Evolutionary conservation across 164 flowering plant genomes (phyloP).

Genomic region (Kalanchoe fedtschenkoi): DNA sequence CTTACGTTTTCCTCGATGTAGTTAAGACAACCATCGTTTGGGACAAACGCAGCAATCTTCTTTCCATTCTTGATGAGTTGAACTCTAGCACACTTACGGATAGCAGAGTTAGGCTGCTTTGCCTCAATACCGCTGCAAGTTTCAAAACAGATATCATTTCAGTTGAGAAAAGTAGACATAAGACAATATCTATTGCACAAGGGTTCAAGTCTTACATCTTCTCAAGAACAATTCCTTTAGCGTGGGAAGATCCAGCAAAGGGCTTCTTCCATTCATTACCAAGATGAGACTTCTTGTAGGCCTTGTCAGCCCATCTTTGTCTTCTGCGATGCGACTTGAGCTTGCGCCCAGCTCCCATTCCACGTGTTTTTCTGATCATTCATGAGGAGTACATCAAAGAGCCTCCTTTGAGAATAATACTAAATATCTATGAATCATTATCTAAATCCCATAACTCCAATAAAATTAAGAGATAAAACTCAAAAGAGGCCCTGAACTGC

Average conservation of each 20-base stretch:
- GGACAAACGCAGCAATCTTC: slow-evolving; percentile 72
- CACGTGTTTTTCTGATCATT: slow-evolving; percentile 43
- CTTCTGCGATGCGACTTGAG: slow-evolving; percentile 40
- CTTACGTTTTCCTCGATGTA: slow-evolving; percentile 56
- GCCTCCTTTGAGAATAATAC: not conserved
- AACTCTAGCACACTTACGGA: no score
- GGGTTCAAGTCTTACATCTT: slow-evolving; percentile 32
- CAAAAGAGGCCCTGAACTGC: no score
- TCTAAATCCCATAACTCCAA: no score
- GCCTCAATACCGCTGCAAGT: slow-evolving; percentile 35
- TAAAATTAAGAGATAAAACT: no score
- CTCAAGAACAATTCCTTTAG: slow-evolving; percentile 56
- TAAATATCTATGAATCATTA: not conserved
- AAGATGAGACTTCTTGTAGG: slow-evolving; percentile 53
- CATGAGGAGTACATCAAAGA: not conserved
- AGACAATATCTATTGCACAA: not conserved
- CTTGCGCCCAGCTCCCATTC: slow-evolving; percentile 64
- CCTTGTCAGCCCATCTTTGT: slow-evolving; percentile 53
- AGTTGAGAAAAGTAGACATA: not conserved
- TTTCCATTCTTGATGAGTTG: slow-evolving; percentile 57
- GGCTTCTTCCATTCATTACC: slow-evolving; percentile 65
- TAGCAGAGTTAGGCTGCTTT: no score
- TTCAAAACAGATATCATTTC: not conserved
- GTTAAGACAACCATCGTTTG: slow-evolving; percentile 60
- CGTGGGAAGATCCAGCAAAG: no score